Evolutionary conservation across 176 grass and related monocot species (phyloP).

Genomic region (Juncus effusus): DNA sequence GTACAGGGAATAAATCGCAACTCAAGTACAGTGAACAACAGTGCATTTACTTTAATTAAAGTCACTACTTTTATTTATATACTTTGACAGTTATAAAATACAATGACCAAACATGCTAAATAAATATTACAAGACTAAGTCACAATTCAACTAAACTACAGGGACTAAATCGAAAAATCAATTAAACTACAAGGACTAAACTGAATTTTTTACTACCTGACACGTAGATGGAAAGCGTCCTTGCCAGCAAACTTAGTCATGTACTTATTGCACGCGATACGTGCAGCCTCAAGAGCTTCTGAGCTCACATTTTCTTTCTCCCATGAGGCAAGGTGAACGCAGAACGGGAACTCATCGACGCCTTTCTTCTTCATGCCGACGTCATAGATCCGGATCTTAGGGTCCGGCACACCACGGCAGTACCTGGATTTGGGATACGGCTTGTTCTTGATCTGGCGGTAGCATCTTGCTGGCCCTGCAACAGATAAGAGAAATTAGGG

Average conservation of each 20-base stretch:
- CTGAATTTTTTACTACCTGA: neutral
- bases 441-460: slow-evolving; percentile 87
- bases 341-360: slow-evolving; percentile 63
- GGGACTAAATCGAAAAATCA: too few relatives aligned
- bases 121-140: too few relatives aligned
- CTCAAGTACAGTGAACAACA: too few relatives aligned
- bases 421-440: slow-evolving; percentile 73
- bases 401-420: slow-evolving; percentile 76
- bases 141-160: too few relatives aligned
- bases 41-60: too few relatives aligned
- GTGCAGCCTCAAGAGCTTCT: slow-evolving; percentile 66
- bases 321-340: slow-evolving; percentile 60
- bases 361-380: slow-evolving; percentile 81
- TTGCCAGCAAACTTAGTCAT: slow-evolving; percentile 44
- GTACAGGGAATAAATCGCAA: too few relatives aligned
- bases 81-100: too few relatives aligned
- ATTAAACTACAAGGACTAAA: too few relatives aligned
- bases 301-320: slow-evolving; percentile 82
- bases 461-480: slow-evolving; percentile 62
- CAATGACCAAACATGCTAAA: too few relatives aligned
- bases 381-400: slow-evolving; percentile 85
- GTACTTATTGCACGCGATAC: slow-evolving; percentile 52
- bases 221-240: slow-evolving; percentile 43
- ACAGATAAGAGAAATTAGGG: too few relatives aligned
- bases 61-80: too few relatives aligned